Percentiles rank a stretch among this genome's conserved stretches.
Evolutionary conservation across 2,329 filamentous ascomycete species (phyloP).

Genomic region (Aureobasidium sp.): DNA sequence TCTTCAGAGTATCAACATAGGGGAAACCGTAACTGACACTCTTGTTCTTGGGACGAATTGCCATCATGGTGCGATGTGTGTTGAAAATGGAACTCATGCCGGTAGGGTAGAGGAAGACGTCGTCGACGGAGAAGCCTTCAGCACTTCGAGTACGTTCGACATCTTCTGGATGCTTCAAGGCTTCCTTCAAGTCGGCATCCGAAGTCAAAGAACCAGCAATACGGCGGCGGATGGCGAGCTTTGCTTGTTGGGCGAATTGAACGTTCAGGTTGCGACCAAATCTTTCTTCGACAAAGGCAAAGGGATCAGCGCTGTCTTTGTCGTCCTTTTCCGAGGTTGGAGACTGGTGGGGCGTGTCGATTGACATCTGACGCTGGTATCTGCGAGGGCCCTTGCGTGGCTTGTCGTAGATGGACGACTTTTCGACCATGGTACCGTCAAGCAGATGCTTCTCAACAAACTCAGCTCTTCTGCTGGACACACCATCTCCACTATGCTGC

Average conservation of each 20-base stretch:
- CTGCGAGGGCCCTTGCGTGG: conserved; percentile 64
- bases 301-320: conserved; percentile 53
- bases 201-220: conserved; percentile 79
- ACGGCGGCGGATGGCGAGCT: conserved; percentile 72
- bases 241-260: conserved; percentile 70
- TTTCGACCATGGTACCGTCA: conserved; percentile 55
- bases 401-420: conserved; percentile 28
- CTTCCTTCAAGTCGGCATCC: conserved; percentile 57
- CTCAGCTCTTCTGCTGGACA: conserved; percentile 84
- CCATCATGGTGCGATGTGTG: conserved; percentile 65
- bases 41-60: conserved; percentile 54
- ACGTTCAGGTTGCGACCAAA: conserved; percentile 87
- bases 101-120: conserved; percentile 79
- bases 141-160: conserved; percentile 35
- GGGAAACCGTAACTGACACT: conserved; percentile 95
- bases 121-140: conserved; percentile 65
- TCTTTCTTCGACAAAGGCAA: conserved; percentile 81
- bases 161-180: conserved; percentile 36
- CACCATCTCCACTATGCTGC: conserved; percentile 90
- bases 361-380: conserved; percentile 59
- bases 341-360: conserved; percentile 21
- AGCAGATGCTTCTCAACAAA: conserved; percentile 72
- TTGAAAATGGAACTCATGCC: conserved; percentile 97
- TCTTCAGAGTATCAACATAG: conserved; percentile 93
- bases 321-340: conserved; percentile 15